These are phyloP conservation scores for Luffa acutangula DNA, from an alignment of 306 rosid species.

Conservation along the genomic window DNA sequence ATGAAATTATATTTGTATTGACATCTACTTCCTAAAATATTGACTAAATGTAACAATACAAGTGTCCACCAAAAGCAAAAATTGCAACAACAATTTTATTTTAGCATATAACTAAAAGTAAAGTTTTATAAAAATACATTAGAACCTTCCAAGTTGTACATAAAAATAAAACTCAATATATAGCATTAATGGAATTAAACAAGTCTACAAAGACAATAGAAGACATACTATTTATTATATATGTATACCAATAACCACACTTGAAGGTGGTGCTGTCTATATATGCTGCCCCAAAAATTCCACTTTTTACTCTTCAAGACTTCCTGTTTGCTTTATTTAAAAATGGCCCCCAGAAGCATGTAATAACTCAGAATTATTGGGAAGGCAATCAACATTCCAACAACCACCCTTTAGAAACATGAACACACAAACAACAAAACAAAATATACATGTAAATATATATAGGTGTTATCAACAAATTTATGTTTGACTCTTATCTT, in stretches of 20 bases:
- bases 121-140: background rate
- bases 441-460: background rate
- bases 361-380: background rate
- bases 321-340: background rate
- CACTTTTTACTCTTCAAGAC: background rate
- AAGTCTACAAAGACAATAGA: background rate
- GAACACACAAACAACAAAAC: background rate
- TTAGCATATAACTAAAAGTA: no score
- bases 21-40: no score
- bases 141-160: background rate
- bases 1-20: no score
- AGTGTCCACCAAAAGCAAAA: no score
- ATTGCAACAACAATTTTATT: no score
- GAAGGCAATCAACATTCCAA: slow-evolving; percentile 2
- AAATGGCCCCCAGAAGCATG: background rate
- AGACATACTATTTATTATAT: no score
- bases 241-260: background rate
- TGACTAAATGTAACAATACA: no score
- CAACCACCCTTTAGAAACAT: background rate
- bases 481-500: no score
- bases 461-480: background rate
- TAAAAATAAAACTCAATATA: background rate
- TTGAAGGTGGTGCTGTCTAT: background rate
- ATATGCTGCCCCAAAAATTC: background rate
- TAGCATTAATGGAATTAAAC: background rate